Evolutionary conservation across 1,284 basidiomycete species (phyloP), one percentile per base, ranked within the genome.

Genomic region (Trichosporon sp.): DNA sequence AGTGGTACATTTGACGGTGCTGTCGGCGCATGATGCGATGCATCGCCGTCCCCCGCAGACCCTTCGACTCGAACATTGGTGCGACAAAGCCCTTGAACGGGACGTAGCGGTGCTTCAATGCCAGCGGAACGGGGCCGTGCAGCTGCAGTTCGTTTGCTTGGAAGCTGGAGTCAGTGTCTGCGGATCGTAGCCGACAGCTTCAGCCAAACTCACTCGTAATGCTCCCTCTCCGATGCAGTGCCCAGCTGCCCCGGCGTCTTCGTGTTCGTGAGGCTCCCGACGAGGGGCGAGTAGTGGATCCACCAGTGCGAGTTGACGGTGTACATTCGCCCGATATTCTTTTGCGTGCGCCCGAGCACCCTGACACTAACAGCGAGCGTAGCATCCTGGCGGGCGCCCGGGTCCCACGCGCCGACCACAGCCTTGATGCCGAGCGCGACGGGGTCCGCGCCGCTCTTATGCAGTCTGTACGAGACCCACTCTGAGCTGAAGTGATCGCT

Each of bases 121-220:
- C 78, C 25, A 81, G 75, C 1, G 86, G 86, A 3, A 85, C 82
- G 2, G 86, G 86, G 0, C 86, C 86, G 2, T 78, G 73, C 7
- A 87, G 82, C 68, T 86, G 85, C 0, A 87, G 70, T 67, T 85
- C 81, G 75, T 84, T 86, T 1, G 85, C 85, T 69, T 85, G 81
- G 77, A 86, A 87, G 64, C 84, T 84, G 71, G 2, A 0, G 63
- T 72, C 47, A 70, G 62, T 47, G n/a, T 27, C 5, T 18, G 7
- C 5, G n/a, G n/a, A n/a, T n/a, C n/a, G n/a, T n/a, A n/a, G n/a
- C n/a, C n/a, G 2, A 34, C 11, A 3, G 18, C 11, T 6, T 32
- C 15, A 12, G 11, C 27, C 12, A 5, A n/a, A 60, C 56, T 31
- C 27, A 60, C 58, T 25, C 42, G 15, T 42, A 65, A 62, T 68